Conservation (phyloP, 768 basidiomycete genomes). For the Collybia nuda region DNA sequence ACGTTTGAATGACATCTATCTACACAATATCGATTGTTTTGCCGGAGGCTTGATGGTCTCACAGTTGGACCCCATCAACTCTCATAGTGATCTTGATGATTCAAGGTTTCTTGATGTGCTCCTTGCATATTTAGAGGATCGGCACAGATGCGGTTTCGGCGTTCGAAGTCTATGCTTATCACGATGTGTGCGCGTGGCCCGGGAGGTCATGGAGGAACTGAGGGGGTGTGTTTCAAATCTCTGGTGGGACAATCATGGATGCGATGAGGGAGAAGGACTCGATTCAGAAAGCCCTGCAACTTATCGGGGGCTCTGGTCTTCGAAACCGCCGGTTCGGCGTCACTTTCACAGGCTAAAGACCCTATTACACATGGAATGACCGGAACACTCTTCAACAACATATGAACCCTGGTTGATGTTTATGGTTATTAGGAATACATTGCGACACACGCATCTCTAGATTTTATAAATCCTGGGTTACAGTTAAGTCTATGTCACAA, state of each 20-base stretch:
- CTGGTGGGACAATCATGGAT: slow-evolving; percentile 29
- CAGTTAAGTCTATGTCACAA: no score
- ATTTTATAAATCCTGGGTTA: no score
- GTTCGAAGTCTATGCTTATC: slow-evolving; percentile 36
- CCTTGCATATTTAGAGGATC: slow-evolving; percentile 26
- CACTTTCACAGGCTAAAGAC: slow-evolving; percentile 35
- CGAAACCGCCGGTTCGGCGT: slow-evolving; percentile 12
- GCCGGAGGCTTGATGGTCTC: slow-evolving; percentile 41
- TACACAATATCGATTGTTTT: slow-evolving; percentile 37
- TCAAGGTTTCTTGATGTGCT: slow-evolving; percentile 41
- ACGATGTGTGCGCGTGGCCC: slow-evolving; percentile 27
- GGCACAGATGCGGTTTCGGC: slow-evolving; percentile 23
- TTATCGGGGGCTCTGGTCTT: slow-evolving; percentile 25
- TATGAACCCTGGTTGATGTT: neutral
- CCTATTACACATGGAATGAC: slow-evolving; percentile 25
- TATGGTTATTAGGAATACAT: slow-evolving; percentile 1
- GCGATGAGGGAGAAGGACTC: slow-evolving; percentile 23
- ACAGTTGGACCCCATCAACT: slow-evolving; percentile 26
- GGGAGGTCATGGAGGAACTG: slow-evolving; percentile 22
- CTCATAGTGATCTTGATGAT: slow-evolving; percentile 36
- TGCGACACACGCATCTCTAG: no score
- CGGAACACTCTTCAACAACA: no score
- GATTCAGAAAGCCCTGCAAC: slow-evolving; percentile 20
- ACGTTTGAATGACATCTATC: slow-evolving; percentile 33
- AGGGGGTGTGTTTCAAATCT: slow-evolving; percentile 28